Evolutionary conservation across 192 early-diverging fungal genomes (phyloP).

Genomic region (Coemansia sp.): DNA sequence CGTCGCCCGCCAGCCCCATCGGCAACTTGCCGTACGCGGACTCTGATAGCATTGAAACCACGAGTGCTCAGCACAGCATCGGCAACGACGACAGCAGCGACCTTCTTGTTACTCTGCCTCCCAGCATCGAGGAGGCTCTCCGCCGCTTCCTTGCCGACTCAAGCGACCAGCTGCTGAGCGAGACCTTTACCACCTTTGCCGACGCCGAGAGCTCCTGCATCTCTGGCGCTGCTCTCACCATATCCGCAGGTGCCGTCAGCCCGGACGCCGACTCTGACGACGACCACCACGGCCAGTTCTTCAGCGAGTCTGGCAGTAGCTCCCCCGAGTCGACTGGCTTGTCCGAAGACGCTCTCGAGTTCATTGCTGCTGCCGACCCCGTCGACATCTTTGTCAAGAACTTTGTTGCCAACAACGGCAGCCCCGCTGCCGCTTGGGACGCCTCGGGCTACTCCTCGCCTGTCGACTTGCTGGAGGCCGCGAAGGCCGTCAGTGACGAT

Average conservation of each 20-base stretch:
- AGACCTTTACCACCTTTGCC: slow-evolving; percentile 51
- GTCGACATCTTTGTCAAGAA: slow-evolving; percentile 43
- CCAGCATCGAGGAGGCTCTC: slow-evolving; percentile 48
- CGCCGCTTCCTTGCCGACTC: slow-evolving; percentile 47
- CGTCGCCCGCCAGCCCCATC: slow-evolving; percentile 9
- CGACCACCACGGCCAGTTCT: slow-evolving; percentile 28
- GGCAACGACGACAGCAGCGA: not conserved
- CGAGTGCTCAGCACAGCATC: not conserved
- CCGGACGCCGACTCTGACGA: slow-evolving; percentile 17
- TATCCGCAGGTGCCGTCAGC: not conserved
- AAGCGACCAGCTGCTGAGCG: slow-evolving; percentile 42
- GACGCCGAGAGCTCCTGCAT: slow-evolving; percentile 8
- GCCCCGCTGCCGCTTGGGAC: slow-evolving; percentile 25
- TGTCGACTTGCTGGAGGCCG: not conserved
- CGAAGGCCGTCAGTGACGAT: not conserved
- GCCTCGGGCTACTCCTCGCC: not conserved
- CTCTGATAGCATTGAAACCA: not conserved
- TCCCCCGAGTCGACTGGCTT: slow-evolving; percentile 37
- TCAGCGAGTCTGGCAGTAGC: slow-evolving; percentile 26
- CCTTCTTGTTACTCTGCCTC: slow-evolving; percentile 27
- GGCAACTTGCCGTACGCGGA: slow-evolving; percentile 4
- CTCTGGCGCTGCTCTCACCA: not conserved
- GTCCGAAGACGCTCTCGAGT: slow-evolving; percentile 37
- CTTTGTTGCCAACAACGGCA: slow-evolving; percentile 24
- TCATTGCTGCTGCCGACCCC: slow-evolving; percentile 27